Evolutionary conservation across 345 rosid species (phyloP), one percentile per base, ranked within the genome.

Genomic region (Leavenworthia alabamica): DNA sequence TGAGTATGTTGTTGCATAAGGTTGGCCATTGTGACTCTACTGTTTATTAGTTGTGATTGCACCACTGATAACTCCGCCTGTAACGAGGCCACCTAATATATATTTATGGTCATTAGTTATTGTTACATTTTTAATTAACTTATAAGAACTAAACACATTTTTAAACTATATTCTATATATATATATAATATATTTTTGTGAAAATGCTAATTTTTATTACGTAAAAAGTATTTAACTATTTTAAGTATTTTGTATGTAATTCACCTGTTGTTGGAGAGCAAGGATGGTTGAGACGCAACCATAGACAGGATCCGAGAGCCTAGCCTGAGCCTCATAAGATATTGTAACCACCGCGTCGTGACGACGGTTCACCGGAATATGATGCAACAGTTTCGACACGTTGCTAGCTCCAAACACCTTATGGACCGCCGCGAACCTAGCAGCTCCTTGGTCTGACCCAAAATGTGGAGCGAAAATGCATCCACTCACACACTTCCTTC

Each of bases 351-450:
- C 96, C 0, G 98, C 98, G 3, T 92, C 98, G 8, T 89, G 96
- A 53, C 98, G 73, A 54, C 93, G 82, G 77, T 80, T 81, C 24
- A 81, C 62, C 9, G 98, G 96, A 14, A 92, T 89, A 73, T 86
- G 98, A 36, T 79, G 59, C 76, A 92, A 73, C 28, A 89, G 80
- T 71, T 92, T 92, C 3, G 96, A 92, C 17, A 86, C 96, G 13
- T 92, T 92, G 48, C 98, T 92, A 0, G 98, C 98, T 16, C 98
- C 98, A 31, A 92, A 92, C 2, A 92, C 92, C 77, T 89, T 92
- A 77, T 92, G 98, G 7, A 92, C 98, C 0, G 96, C 98, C 0
- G 96, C 98, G 33, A 92, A 92, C 81, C 86, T 75, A 39, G 98
- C 98, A 0, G 96, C 92, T 0, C 96, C 98, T 64, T 92, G 98